Evolutionary conservation across 805 yeast species (phyloP).

Genomic region (Ogataea angusta): DNA sequence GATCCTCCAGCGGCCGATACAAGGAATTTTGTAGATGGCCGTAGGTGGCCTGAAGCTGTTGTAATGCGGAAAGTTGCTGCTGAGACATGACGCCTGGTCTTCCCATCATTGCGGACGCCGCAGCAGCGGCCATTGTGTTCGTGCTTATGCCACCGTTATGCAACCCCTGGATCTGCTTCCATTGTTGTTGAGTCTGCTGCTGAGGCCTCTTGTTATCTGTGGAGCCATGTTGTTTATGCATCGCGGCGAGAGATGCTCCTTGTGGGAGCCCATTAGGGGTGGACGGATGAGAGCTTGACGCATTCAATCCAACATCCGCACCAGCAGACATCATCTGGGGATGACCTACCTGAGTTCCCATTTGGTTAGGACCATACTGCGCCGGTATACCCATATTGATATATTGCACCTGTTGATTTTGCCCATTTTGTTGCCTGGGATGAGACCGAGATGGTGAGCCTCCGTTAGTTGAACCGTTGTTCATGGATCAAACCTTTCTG

Average conservation of each 20-base stretch:
- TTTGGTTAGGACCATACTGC: constrained; percentile 11
- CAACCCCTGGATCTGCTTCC: constrained; percentile 23
- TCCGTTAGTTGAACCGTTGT: constrained; percentile 7
- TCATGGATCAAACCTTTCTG: constrained; percentile 2
- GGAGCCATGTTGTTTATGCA: neutral
- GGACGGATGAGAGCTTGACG: constrained; percentile 13
- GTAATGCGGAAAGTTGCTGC: constrained; percentile 25
- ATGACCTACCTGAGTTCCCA: constrained; percentile 12
- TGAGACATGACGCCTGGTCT: constrained; percentile 25
- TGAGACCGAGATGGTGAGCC: constrained; percentile 5
- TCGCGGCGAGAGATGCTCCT: constrained; percentile 9
- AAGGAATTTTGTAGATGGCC: constrained; percentile 28
- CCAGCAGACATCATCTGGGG: constrained; percentile 9
- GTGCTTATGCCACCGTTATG: constrained; percentile 13
- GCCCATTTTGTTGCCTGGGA: constrained; percentile 4
- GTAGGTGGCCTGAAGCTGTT: constrained; percentile 31
- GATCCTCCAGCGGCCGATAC: constrained; percentile 22
- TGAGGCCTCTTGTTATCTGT: constrained; percentile 4
- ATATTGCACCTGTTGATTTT: constrained; percentile 12
- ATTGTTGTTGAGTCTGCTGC: constrained; percentile 14
- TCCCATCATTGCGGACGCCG: constrained; percentile 27
- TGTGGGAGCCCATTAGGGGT: constrained; percentile 23
- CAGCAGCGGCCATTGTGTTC: constrained; percentile 25
- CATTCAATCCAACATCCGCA: neutral
- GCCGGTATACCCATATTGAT: constrained; percentile 10